phyloP scores from a whole-genome alignment of 2,329 filamentous ascomycete genomes.

The Seiridium unicorne region DNA sequence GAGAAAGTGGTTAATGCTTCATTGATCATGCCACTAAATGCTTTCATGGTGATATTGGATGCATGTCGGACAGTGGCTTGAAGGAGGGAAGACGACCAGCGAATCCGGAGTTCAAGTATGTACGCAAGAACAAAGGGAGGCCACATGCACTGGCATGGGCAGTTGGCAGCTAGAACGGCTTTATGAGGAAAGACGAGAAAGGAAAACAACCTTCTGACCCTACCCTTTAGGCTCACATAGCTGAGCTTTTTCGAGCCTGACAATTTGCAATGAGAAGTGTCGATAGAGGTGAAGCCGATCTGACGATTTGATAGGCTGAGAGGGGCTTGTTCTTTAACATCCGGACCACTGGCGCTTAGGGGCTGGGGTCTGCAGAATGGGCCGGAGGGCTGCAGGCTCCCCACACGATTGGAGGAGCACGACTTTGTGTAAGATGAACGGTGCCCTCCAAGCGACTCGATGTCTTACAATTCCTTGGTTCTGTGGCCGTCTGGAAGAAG shows the following conservation, averaged over 20 bases:
- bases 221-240: conserved; percentile 29
- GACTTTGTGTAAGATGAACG: conserved; percentile 40
- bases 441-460: conserved; percentile 42
- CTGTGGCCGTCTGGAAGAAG: conserved; percentile 25
- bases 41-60: conserved; percentile 36
- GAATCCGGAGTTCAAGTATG: conserved; percentile 15
- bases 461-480: conserved; percentile 47
- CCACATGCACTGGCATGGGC: conserved; percentile 16
- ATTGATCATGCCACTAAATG: conserved; percentile 38
- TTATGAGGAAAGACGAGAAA: conserved; percentile 21
- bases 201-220: conserved; percentile 21
- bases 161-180: conserved; percentile 22
- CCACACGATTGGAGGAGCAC: conserved; percentile 36
- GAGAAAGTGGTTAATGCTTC: conserved; percentile 46
- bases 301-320: conserved; percentile 41
- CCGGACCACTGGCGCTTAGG: conserved; percentile 48
- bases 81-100: conserved; percentile 25
- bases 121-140: conserved; percentile 16
- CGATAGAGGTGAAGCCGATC: conserved; percentile 30
- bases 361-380: conserved; percentile 36
- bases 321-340: conserved; percentile 20
- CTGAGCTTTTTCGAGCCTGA: conserved; percentile 26
- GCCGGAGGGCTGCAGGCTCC: conserved; percentile 42
- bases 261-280: conserved; percentile 26
- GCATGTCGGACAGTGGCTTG: conserved; percentile 23